Evolutionary conservation across 2,329 filamentous ascomycete genomes (phyloP).

Genomic region (Seiridium cupressi): DNA sequence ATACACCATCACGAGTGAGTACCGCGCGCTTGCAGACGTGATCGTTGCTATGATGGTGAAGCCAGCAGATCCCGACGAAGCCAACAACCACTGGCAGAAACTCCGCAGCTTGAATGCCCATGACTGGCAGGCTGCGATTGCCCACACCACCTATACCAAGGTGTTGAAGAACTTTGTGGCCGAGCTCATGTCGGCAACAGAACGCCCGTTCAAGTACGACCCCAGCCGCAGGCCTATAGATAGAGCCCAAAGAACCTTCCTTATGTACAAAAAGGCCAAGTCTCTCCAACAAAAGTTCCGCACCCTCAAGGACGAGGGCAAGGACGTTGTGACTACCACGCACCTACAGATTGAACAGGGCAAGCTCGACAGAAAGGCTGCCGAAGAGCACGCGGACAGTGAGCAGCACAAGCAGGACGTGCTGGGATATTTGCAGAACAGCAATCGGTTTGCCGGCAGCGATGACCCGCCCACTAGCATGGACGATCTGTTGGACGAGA

Average conservation of each 20-base stretch:
- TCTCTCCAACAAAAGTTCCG: not conserved
- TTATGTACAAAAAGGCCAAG: conserved; percentile 6
- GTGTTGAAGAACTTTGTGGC: conserved; percentile 10
- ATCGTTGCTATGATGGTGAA: conserved; percentile 29
- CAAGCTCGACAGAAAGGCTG: not conserved
- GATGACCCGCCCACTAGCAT: not conserved
- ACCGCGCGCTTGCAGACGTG: conserved; percentile 26
- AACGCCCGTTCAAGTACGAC: not conserved
- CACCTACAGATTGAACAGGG: not conserved
- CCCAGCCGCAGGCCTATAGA: not conserved
- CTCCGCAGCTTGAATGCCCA: not conserved
- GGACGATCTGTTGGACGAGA: conserved; percentile 21
- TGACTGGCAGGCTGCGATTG: not conserved
- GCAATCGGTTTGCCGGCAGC: not conserved
- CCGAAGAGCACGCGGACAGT: not conserved
- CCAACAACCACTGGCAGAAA: conserved; percentile 6
- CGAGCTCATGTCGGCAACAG: conserved; percentile 6
- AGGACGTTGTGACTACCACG: not conserved
- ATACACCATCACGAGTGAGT: conserved; percentile 29
- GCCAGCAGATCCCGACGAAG: conserved; percentile 5
- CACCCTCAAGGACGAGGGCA: conserved; percentile 1
- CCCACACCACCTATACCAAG: conserved; percentile 1
- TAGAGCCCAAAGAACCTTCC: not conserved
- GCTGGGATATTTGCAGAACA: not conserved
- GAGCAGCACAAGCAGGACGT: not conserved